phyloP scores from a whole-genome alignment of 2,329 filamentous ascomycete genomes.

The Tolypocladium paradoxum region DNA sequence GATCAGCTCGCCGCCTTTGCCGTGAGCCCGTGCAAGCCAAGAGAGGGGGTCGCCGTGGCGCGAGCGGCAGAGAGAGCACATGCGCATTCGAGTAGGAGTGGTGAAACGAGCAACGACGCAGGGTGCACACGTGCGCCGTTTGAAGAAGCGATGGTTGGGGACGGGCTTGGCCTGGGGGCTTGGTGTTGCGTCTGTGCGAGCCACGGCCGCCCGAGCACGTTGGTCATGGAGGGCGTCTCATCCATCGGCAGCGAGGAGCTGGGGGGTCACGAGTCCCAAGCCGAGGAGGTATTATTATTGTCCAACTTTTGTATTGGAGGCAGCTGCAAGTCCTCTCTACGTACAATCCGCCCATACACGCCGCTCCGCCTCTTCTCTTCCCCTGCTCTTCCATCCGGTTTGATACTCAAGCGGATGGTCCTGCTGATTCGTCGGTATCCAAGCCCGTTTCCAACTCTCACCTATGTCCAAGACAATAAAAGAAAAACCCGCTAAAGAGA shows the following conservation, averaged over 20 bases:
- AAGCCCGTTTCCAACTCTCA: background rate
- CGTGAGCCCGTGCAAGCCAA: background rate
- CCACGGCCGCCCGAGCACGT: too few relatives aligned
- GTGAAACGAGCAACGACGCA: background rate
- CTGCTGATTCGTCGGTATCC: background rate
- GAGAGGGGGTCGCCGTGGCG: background rate
- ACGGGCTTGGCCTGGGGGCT: too few relatives aligned
- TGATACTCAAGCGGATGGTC: background rate
- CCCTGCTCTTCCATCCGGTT: background rate
- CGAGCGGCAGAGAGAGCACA: too few relatives aligned
- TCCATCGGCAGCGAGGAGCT: background rate
- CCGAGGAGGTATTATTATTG: background rate
- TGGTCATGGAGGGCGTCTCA: too few relatives aligned
- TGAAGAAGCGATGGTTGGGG: too few relatives aligned
- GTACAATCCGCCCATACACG: background rate
- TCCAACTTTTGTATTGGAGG: background rate
- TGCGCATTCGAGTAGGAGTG: too few relatives aligned
- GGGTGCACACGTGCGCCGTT: background rate
- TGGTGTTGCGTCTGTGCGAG: too few relatives aligned
- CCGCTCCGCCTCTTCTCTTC: background rate
- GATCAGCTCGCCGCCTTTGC: background rate
- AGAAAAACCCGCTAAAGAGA: background rate
- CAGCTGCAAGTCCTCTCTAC: background rate
- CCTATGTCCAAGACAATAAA: conserved; percentile 1
- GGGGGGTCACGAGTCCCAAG: background rate